phyloP scores from a whole-genome alignment of 2,329 filamentous ascomycete species.

The Ascochyta koolunga region DNA sequence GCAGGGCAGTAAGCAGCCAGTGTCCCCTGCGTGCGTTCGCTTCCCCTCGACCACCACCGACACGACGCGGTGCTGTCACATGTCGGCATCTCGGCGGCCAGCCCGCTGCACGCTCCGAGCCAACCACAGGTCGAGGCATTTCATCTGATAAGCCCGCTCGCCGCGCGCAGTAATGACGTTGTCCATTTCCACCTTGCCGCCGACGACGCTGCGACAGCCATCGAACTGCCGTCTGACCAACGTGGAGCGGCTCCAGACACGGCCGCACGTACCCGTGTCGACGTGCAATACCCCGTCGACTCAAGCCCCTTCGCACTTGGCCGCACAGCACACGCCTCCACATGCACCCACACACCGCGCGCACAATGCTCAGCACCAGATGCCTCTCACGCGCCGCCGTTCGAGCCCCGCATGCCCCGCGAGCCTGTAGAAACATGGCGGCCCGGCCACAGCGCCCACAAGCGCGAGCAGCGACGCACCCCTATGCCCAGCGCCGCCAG shows the following conservation, averaged over 20 bases:
- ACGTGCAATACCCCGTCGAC: background rate
- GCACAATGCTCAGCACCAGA: constrained; percentile 41
- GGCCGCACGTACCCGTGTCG: background rate
- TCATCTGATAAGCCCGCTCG: constrained; percentile 13
- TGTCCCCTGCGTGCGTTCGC: constrained; percentile 4
- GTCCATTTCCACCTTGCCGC: constrained; percentile 14
- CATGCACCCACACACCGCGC: constrained; percentile 8
- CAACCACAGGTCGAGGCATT: background rate
- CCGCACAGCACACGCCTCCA: constrained; percentile 1
- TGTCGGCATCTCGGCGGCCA: constrained; percentile 12
- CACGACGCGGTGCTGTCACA: constrained; percentile 10
- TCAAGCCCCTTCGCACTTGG: background rate
- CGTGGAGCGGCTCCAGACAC: constrained; percentile 1
- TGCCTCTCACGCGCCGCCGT: constrained; percentile 39
- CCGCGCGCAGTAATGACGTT: constrained; percentile 26
- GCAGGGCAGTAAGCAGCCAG: constrained; percentile 7
- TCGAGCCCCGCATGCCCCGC: constrained; percentile 32
- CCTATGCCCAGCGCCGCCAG: constrained; percentile 53
- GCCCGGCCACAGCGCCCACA: constrained; percentile 27
- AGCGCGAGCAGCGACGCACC: constrained; percentile 37
- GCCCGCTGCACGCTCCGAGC: background rate
- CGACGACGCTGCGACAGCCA: constrained; percentile 14
- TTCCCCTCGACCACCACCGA: constrained; percentile 1
- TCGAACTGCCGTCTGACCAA: constrained; percentile 15
- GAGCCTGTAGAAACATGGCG: constrained; percentile 34